Evolutionary conservation across 495 filamentous ascomycete genomes (phyloP).

Genomic region (Penicillium silybi): DNA sequence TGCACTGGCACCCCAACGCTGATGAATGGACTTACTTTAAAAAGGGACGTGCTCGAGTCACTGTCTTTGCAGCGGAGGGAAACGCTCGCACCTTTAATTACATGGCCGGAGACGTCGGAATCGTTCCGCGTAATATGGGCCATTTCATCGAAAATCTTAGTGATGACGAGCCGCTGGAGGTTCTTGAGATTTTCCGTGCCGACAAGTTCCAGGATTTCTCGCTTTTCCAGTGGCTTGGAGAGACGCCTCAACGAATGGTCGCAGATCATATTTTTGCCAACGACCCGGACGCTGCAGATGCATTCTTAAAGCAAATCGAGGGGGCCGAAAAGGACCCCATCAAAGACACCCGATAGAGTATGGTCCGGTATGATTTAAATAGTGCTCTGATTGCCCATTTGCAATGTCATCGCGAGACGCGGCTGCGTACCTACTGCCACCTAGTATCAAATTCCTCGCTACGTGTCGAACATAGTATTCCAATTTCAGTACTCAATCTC

Average conservation of each 20-base stretch:
- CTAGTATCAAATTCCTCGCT: no score
- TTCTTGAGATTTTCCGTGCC: slow-evolving; percentile 56
- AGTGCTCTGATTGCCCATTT: not conserved
- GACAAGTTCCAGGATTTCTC: slow-evolving; percentile 60
- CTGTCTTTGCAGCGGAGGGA: slow-evolving; percentile 56
- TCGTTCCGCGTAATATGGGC: slow-evolving; percentile 57
- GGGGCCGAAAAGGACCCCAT: slow-evolving; percentile 39
- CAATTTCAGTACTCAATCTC: no score
- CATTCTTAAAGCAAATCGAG: slow-evolving; percentile 54
- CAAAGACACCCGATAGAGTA: not conserved
- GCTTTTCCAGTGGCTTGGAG: slow-evolving; percentile 65
- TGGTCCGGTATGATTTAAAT: not conserved
- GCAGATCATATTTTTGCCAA: slow-evolving; percentile 56
- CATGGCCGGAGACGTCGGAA: slow-evolving; percentile 56
- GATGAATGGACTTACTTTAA: slow-evolving; percentile 81
- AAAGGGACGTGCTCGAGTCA: slow-evolving; percentile 61
- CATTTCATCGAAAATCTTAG: slow-evolving; percentile 62
- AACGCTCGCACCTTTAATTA: slow-evolving; percentile 60
- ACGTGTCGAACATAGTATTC: no score
- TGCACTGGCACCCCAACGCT: slow-evolving; percentile 76
- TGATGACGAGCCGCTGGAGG: slow-evolving; percentile 53
- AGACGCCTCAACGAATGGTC: slow-evolving; percentile 59
- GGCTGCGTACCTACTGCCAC: not conserved
- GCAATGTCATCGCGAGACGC: not conserved
- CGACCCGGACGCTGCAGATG: slow-evolving; percentile 49